A percentile compares a stretch with the other conserved stretches of the same genome.
Conservation (phyloP, 1,284 basidiomycete genomes). For the Ceratobasidium sp. region DNA sequence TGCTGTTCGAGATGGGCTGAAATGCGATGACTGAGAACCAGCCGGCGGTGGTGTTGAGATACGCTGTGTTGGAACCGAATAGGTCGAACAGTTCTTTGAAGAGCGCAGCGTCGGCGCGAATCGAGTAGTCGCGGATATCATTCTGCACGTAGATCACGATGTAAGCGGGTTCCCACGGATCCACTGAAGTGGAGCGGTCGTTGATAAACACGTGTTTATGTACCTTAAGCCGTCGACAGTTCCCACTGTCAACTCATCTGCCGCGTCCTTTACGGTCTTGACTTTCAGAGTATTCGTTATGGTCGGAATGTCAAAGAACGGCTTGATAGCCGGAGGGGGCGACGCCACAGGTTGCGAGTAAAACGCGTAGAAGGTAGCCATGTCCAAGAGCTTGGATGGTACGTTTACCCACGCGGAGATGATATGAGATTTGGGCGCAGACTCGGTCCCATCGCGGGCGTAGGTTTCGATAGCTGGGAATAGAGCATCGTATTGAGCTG, state of each 20-base stretch:
- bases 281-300: conserved; percentile 14
- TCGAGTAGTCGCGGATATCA: conserved; percentile 15
- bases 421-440: conserved; percentile 17
- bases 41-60: conserved; percentile 15
- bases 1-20: conserved; percentile 23
- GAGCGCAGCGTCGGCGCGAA: conserved; percentile 12
- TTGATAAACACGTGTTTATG: neutral
- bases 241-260: conserved; percentile 5
- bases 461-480: conserved; percentile 16
- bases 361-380: conserved; percentile 27
- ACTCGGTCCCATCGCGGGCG: conserved; percentile 3
- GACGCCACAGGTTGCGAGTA: conserved; percentile 18
- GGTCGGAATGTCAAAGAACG: conserved; percentile 20
- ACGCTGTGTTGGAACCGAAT: neutral
- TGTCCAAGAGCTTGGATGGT: conserved; percentile 8
- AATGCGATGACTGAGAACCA: conserved; percentile 16
- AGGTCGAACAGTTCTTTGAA: conserved; percentile 12
- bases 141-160: neutral
- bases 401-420: conserved; percentile 8
- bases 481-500: neutral
- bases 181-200: neutral
- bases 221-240: neutral
- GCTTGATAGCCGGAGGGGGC: conserved; percentile 14
- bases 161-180: neutral
- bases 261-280: conserved; percentile 24